These are phyloP conservation scores for Monosporozyma servazzii DNA, from an alignment of 805 yeast genomes.

Conservation along the genomic window DNA sequence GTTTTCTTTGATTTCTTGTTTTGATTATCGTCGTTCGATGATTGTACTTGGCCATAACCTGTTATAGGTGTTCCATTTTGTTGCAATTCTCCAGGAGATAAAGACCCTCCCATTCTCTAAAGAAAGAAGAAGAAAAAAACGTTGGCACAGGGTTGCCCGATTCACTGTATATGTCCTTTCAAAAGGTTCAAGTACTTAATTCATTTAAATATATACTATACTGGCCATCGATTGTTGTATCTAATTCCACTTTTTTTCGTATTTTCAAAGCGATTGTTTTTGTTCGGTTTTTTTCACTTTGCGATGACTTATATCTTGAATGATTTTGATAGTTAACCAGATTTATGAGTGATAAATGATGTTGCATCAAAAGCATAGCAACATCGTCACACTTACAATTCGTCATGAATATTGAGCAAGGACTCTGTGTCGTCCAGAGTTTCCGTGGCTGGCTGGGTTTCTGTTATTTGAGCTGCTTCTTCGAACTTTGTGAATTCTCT, in stretches of 20 bases:
- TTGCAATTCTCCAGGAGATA: not conserved
- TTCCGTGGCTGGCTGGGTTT: not conserved
- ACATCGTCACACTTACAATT: not conserved
- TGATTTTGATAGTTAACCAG: too few relatives aligned
- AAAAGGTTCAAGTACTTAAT: too few relatives aligned
- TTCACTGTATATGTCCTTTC: too few relatives aligned
- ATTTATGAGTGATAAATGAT: not conserved
- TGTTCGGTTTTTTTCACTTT: too few relatives aligned
- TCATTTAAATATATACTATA: too few relatives aligned
- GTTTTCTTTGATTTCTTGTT: not conserved
- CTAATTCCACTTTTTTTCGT: too few relatives aligned
- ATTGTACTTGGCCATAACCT: not conserved
- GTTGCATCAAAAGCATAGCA: not conserved
- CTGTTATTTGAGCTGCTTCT: not conserved
- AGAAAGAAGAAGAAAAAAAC: not conserved
- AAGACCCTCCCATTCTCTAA: not conserved
- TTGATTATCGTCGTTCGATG: not conserved
- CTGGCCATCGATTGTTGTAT: too few relatives aligned
- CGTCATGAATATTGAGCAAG: conserved; percentile 4
- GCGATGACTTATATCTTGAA: too few relatives aligned
- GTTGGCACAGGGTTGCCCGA: not conserved
- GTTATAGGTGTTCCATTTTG: not conserved
- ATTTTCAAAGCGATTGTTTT: too few relatives aligned
- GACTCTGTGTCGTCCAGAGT: not conserved
- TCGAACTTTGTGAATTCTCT: not conserved